Percentiles rank a stretch among this genome's conserved stretches.
These are phyloP conservation scores for Periconia sp. DNA, from an alignment of 2,329 filamentous ascomycete genomes.

Conservation along the genomic window DNA sequence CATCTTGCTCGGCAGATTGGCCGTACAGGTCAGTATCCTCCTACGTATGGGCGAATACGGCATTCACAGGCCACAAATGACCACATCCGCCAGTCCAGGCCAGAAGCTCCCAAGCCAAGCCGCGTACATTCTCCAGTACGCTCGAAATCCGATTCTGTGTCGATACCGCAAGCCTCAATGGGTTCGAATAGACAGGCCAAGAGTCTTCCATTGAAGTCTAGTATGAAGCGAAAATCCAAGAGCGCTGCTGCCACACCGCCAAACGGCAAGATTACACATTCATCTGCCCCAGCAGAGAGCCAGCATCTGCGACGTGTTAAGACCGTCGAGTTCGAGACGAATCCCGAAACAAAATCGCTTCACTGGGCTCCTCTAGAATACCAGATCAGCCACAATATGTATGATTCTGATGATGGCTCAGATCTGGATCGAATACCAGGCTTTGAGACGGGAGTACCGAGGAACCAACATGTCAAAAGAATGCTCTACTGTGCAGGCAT, in stretches of 20 bases:
- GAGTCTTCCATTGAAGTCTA: slow-evolving; percentile 29
- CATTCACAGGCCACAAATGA: slow-evolving; percentile 7
- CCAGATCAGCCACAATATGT: slow-evolving; percentile 2
- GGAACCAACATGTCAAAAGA: neutral
- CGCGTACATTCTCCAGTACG: slow-evolving; percentile 14
- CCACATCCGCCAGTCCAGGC: slow-evolving; percentile 8
- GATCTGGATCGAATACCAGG: neutral
- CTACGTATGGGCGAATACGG: slow-evolving; percentile 10
- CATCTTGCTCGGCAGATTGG: slow-evolving; percentile 16
- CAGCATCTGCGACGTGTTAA: slow-evolving; percentile 31
- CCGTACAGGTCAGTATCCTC: slow-evolving; percentile 3
- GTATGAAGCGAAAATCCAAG: slow-evolving; percentile 32
- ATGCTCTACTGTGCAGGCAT: slow-evolving; percentile 14
- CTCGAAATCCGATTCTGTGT: slow-evolving; percentile 9
- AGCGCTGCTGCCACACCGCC: slow-evolving; percentile 26
- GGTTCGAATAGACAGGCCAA: slow-evolving; percentile 3
- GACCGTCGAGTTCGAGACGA: slow-evolving; percentile 37
- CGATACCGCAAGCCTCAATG: slow-evolving; percentile 3
- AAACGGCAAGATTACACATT: neutral
- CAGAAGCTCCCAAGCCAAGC: slow-evolving; percentile 7
- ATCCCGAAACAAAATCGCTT: slow-evolving; percentile 6
- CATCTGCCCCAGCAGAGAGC: neutral
- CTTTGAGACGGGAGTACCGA: neutral
- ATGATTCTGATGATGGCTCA: neutral
- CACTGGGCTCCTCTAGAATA: slow-evolving; percentile 6